Evolutionary conservation across 306 rosid species (phyloP), one percentile per base, ranked within the genome.

Genomic region (Amphicarpaea edgeworthii): DNA sequence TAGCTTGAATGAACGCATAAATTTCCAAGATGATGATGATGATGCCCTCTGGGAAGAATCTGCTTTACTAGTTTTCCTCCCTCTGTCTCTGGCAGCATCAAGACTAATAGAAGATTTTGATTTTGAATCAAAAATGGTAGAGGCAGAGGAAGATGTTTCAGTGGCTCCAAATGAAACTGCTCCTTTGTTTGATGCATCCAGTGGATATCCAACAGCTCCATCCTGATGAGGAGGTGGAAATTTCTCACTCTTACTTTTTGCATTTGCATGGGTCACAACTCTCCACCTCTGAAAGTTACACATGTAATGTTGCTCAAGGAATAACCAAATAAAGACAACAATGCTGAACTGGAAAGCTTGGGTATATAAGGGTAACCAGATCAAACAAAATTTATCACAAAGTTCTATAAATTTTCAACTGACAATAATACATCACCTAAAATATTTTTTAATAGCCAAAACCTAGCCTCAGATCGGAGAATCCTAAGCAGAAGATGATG

Each of bases 151-250:
- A 59, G 85, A n/a, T n/a, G n/a, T 40, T 67, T 91, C 89, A 20
- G 81, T 37, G 16, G 84, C 82, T 12, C 95, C 87, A 78, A 93
- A 93, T 58, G 97, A 93, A 24, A 82, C 77, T 5, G 91, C 87
- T 63, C 82, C 93, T 66, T 84, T 89, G 9, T 86, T 84, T 20
- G 93, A 85, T 71, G 83, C 50, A 20, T 85, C 88, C 28, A 80
- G 85, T 45, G 90, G 91, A 82, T 89, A 83, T 73, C 96, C 98
- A 11, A 93, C 96, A 16, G 91, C 90, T 51, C 93, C 98, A 77
- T 93, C 98, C 63, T 91, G 92, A 79, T 91, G 98, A 41, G 98
- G 98, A 38, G 98, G 97, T 50, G 98, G 97, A 61, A 93, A 93
- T 82, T 93, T 93, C 83, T 93, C 98, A n/a, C 98, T 93, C 89